phyloP scores from a whole-genome alignment of 83 land plant genomes.

The Picea abies region DNA sequence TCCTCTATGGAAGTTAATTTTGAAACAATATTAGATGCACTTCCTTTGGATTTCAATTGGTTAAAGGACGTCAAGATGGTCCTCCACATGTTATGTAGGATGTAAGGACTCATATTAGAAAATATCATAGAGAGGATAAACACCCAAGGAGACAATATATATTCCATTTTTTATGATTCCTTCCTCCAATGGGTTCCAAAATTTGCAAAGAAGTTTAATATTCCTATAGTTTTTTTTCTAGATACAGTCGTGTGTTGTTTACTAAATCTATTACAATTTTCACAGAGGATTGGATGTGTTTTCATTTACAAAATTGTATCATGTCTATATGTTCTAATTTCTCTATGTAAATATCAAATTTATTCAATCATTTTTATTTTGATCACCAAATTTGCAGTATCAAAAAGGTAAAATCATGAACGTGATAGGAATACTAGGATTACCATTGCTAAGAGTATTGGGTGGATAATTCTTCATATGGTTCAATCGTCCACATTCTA shows the following conservation, averaged over 20 bases:
- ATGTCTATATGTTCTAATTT: no score
- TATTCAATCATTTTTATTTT: no score
- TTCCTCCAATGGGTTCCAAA: constrained; percentile 53
- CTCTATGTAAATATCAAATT: no score
- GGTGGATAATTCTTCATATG: no score
- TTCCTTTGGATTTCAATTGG: not conserved
- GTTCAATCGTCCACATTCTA: no score
- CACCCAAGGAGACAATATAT: constrained; percentile 25
- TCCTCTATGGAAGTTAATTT: no score
- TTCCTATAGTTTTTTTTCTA: constrained; percentile 56
- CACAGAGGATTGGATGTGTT: constrained; percentile 26
- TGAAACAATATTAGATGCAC: not conserved
- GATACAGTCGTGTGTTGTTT: constrained; percentile 50
- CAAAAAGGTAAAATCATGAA: no score
- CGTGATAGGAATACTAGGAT: no score
- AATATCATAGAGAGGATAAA: constrained; percentile 29
- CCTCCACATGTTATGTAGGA: not conserved
- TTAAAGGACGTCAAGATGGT: not conserved
- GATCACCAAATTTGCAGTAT: no score
- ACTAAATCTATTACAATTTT: constrained; percentile 40
- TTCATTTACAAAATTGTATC: not conserved
- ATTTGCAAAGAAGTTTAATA: constrained; percentile 35
- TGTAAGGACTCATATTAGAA: constrained; percentile 7
- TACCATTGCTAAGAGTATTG: no score
- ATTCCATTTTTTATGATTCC: constrained; percentile 44